These are phyloP conservation scores for Wickerhamiella infanticola DNA, from an alignment of 1,139 yeast genomes.

Conservation along the genomic window DNA sequence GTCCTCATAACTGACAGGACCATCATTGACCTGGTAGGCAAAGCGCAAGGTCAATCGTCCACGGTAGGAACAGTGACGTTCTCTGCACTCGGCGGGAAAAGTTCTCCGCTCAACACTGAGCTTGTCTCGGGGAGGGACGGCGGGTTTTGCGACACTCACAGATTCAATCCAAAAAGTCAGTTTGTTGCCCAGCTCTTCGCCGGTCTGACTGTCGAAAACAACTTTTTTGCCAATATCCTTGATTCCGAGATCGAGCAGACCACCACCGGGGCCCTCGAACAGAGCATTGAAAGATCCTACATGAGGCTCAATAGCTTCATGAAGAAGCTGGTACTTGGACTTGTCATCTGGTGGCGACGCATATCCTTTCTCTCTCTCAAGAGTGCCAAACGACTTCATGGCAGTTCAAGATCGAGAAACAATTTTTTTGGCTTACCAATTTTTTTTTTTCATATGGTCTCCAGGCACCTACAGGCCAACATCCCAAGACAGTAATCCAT, in stretches of 20 bases:
- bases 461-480: neutral
- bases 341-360: slow-evolving; percentile 80
- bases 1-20: slow-evolving; percentile 53
- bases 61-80: slow-evolving; percentile 42
- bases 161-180: slow-evolving; percentile 46
- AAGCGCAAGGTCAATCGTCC: slow-evolving; percentile 56
- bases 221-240: slow-evolving; percentile 78
- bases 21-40: slow-evolving; percentile 76
- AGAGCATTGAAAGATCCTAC: slow-evolving; percentile 92
- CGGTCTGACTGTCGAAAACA: slow-evolving; percentile 64
- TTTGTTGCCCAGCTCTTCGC: slow-evolving; percentile 66
- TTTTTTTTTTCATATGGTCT: neutral
- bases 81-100: slow-evolving; percentile 77
- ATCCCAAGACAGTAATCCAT: no score
- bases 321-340: slow-evolving; percentile 64
- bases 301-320: slow-evolving; percentile 88
- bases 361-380: slow-evolving; percentile 77
- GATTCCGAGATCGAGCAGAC: slow-evolving; percentile 70
- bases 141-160: slow-evolving; percentile 76
- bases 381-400: slow-evolving; percentile 51
- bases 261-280: slow-evolving; percentile 71
- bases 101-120: slow-evolving; percentile 65
- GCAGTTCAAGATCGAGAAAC: slow-evolving; percentile 7
- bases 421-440: neutral
- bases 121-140: slow-evolving; percentile 59